Base-by-base conservation (phyloP, 2,329 filamentous ascomycete species). In the Emmonsiellopsis sp. region DNA sequence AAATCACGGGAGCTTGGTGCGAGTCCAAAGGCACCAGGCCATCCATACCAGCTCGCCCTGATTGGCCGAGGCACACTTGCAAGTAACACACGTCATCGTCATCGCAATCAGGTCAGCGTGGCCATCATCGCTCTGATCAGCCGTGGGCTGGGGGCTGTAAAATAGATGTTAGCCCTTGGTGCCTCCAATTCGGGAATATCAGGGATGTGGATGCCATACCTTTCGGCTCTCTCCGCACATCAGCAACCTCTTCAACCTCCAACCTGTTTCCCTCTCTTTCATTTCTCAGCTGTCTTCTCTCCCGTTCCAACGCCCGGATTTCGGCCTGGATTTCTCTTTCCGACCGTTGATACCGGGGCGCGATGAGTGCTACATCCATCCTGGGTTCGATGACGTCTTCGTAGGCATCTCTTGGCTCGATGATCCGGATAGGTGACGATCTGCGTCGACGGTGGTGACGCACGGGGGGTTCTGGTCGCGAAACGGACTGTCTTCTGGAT, bases 221-320 rank as follows among this genome's bases (percentile, higher is more conserved):
- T 90, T 88, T 93, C 78, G 86, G 86, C 75, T 96, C 89, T 78
- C 87, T 89, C 74, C 89, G 87, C 63, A 95, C 83, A 57, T 77
- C 72, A 4, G 74, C 63, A 5, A 84, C 71, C 55, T 83, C 80
- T 50, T 78, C 72, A 40, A 70, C 69, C 61, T 77, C 63, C 60
- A 16, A 61, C 52, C 20, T 3, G 20, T 32, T 57, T 50, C 34
- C 56, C 8, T 60, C 65, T 9, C 79, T 76, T 66, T 85, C 82
- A 15, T 81, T 72, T 54, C 78, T 77, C 44, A 84, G 70, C 30
- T 78, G 74, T 56, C 77, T 75, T 42, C 77, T 77, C 68, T 89
- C 84, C 5, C 77, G 79, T 70, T 92, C 87, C 1, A 92, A 76
- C 1, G 80, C 79, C 10, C 79, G 79, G 55, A 91, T 89, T 65